phyloP scores from a whole-genome alignment of 306 rosid genomes.

The Mimosa pudica region DNA sequence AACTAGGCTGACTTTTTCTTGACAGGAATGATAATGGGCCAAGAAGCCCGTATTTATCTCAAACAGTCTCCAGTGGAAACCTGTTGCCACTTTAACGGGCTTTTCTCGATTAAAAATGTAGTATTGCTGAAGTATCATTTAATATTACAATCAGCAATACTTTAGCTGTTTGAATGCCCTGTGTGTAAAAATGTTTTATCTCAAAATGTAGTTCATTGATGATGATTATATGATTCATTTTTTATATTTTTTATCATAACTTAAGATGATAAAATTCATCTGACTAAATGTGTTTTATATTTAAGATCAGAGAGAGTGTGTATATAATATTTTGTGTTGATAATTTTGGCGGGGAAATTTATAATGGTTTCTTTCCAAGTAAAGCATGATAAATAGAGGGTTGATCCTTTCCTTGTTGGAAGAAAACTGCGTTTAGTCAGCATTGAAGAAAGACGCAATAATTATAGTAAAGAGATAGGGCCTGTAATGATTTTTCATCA shows the following conservation, averaged over 20 bases:
- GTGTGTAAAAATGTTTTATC: too few relatives aligned
- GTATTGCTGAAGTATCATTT: too few relatives aligned
- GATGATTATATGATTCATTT: too few relatives aligned
- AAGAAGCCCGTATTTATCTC: not conserved
- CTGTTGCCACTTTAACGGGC: not conserved
- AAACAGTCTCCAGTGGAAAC: not conserved
- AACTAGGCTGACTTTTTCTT: not conserved
- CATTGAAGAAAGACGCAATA: slow-evolving; percentile 25
- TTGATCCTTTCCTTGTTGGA: not conserved
- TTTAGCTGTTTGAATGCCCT: too few relatives aligned
- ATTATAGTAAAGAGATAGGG: slow-evolving; percentile 24
- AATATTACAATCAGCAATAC: too few relatives aligned
- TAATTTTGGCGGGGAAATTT: not conserved
- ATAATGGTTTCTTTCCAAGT: not conserved
- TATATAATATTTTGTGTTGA: not conserved
- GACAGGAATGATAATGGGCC: not conserved
- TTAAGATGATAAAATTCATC: too few relatives aligned
- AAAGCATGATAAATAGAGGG: not conserved
- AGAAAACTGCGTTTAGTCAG: slow-evolving; percentile 15
- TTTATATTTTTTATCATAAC: too few relatives aligned
- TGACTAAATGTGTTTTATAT: too few relatives aligned
- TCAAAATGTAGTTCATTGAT: too few relatives aligned
- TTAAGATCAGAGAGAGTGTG: too few relatives aligned
- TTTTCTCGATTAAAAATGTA: not conserved
- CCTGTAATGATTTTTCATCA: slow-evolving; percentile 34